phyloP scores from a whole-genome alignment of 2,329 filamentous ascomycete species.

The Phyllosticta capitalensis region DNA sequence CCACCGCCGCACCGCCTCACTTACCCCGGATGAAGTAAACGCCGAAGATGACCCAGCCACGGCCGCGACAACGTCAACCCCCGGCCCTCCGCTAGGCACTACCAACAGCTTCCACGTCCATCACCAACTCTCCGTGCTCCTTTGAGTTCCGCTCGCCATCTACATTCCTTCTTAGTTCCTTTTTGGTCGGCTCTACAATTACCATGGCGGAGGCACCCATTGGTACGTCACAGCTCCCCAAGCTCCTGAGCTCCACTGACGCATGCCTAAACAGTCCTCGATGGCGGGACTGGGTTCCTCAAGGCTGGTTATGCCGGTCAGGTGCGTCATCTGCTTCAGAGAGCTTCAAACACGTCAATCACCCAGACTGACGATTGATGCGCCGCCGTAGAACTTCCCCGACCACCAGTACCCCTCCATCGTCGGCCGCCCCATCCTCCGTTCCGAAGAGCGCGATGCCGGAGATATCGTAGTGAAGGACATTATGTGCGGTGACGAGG shows the following conservation, averaged over 20 bases:
- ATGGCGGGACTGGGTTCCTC: conserved; percentile 98
- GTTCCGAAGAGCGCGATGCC: conserved; percentile 79
- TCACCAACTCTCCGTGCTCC: background rate
- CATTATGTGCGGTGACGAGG: conserved; percentile 99
- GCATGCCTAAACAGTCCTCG: conserved; percentile 61
- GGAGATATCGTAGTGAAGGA: conserved; percentile 74
- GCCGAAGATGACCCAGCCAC: conserved; percentile 6
- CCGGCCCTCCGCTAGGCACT: conserved; percentile 9
- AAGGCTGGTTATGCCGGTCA: conserved; percentile 98
- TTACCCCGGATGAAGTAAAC: conserved; percentile 10
- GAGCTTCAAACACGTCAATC: background rate
- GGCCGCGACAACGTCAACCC: conserved; percentile 10
- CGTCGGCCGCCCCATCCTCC: conserved; percentile 92
- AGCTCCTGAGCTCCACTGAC: conserved; percentile 21
- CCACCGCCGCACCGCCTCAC: background rate
- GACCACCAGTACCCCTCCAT: conserved; percentile 98
- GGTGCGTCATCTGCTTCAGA: conserved; percentile 36
- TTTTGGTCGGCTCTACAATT: background rate
- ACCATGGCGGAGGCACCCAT: conserved; percentile 41
- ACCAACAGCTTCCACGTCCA: conserved; percentile 6
- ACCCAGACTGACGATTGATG: conserved; percentile 2
- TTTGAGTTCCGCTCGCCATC: background rate
- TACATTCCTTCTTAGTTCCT: background rate
- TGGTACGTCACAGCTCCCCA: conserved; percentile 26
- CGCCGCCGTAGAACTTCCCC: conserved; percentile 71